Evolutionary conservation across 2,329 filamentous ascomycete genomes (phyloP).

Genomic region (Aspergillus persii): DNA sequence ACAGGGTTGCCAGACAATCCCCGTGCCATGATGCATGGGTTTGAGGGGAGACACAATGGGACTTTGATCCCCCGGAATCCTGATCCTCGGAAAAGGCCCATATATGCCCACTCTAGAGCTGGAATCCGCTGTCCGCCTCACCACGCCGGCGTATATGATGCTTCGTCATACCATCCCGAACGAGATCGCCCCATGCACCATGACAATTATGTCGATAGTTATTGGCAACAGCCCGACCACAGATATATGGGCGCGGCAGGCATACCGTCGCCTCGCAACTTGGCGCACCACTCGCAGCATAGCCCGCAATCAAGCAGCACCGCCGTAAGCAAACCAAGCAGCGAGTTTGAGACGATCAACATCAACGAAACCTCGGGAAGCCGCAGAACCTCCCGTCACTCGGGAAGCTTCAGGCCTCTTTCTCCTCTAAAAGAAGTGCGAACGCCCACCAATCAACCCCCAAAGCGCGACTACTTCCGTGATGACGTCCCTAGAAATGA

Average conservation of each 20-base stretch:
- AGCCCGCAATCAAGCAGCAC: conserved; percentile 5
- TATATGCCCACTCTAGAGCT: conserved; percentile 11
- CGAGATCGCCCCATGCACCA: conserved; percentile 7
- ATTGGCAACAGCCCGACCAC: conserved; percentile 12
- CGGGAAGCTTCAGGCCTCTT: conserved; percentile 18
- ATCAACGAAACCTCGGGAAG: conserved; percentile 24
- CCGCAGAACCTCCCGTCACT: conserved; percentile 19
- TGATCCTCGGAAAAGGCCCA: conserved; percentile 12
- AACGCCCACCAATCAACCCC: conserved; percentile 15
- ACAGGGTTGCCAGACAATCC: conserved; percentile 36
- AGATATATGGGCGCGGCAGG: conserved; percentile 7
- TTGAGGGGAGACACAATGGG: conserved; percentile 17
- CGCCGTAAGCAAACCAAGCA: conserved; percentile 8
- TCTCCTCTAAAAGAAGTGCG: conserved; percentile 23
- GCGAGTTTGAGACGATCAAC: conserved; percentile 26
- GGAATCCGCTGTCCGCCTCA: conserved; percentile 5
- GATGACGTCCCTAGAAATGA: conserved; percentile 16
- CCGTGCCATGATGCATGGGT: conserved; percentile 33
- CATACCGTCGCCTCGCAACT: conserved; percentile 14
- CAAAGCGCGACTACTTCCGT: conserved; percentile 3
- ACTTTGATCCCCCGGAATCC: conserved; percentile 7
- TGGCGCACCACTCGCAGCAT: conserved; percentile 10
- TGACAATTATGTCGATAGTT: conserved; percentile 14
- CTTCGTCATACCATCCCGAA: conserved; percentile 1
- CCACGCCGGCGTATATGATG: conserved; percentile 5